Evolutionary conservation across 2,329 filamentous ascomycete genomes (phyloP).

Genomic region (Sporothrix pallida): DNA sequence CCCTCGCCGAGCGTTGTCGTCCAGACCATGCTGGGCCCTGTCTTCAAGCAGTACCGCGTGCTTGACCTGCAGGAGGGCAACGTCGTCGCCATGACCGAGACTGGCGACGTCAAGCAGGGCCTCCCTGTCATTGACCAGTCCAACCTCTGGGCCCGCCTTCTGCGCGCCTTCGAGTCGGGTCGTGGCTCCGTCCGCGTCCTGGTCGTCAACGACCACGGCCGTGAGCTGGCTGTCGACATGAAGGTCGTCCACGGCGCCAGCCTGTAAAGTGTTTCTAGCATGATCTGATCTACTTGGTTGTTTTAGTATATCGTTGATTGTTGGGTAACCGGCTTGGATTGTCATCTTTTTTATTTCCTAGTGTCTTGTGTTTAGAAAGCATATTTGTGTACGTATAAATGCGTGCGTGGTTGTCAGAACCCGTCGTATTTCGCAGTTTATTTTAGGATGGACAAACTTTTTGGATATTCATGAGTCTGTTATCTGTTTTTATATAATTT

Average conservation of each 20-base stretch:
- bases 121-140: slow-evolving; percentile 95
- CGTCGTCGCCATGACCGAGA: slow-evolving; percentile 98
- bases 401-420: slow-evolving; percentile 22
- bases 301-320: not conserved
- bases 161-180: slow-evolving; percentile 84
- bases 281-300: not conserved
- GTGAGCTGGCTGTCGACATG: slow-evolving; percentile 97
- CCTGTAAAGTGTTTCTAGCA: slow-evolving; percentile 54
- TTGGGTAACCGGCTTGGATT: not conserved
- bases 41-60: slow-evolving; percentile 99
- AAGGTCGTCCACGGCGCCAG: slow-evolving; percentile 90
- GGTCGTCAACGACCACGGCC: slow-evolving; percentile 90
- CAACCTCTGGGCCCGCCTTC: slow-evolving; percentile 80
- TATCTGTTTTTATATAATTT: slow-evolving; percentile 29
- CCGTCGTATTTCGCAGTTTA: slow-evolving; percentile 7
- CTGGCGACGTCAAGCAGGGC: slow-evolving; percentile 95
- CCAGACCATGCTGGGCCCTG: slow-evolving; percentile 98
- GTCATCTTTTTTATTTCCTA: slow-evolving; percentile 10
- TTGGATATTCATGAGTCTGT: slow-evolving; percentile 30
- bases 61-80: slow-evolving; percentile 87
- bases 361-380: slow-evolving; percentile 32
- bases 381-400: slow-evolving; percentile 28
- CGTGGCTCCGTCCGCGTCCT: slow-evolving; percentile 93
- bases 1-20: slow-evolving; percentile 94
- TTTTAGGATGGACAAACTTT: slow-evolving; percentile 25